phyloP scores from a whole-genome alignment of 306 rosid species.

The Senna siamea region DNA sequence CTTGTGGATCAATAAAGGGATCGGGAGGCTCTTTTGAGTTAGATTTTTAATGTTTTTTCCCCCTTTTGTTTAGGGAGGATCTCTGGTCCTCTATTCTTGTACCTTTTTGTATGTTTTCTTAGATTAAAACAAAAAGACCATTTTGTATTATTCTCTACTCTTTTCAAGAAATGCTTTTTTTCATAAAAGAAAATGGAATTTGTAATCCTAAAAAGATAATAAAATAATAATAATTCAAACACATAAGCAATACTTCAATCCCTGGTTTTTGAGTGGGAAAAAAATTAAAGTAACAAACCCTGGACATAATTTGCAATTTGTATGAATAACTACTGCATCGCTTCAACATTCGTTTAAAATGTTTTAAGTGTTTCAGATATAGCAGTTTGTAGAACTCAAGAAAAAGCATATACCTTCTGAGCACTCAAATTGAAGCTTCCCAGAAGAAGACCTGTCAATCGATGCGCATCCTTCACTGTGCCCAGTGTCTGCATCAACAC shows the following conservation, averaged over 20 bases:
- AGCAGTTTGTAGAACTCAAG: conserved; percentile 30
- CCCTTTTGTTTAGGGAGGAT: too few species aligned
- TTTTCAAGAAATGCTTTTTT: too few species aligned
- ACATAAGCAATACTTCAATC: conserved; percentile 1
- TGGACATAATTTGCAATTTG: conserved; percentile 8
- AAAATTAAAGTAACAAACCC: conserved; percentile 3
- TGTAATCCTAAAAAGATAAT: not conserved
- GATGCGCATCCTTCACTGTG: conserved; percentile 62
- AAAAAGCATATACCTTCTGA: conserved; percentile 62
- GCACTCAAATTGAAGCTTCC: conserved; percentile 71
- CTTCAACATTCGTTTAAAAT: conserved; percentile 14
- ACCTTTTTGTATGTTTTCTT: too few species aligned
- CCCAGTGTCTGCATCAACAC: conserved; percentile 59
- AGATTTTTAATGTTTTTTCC: too few species aligned
- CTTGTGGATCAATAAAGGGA: too few species aligned
- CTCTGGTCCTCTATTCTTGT: too few species aligned
- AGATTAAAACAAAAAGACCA: too few species aligned
- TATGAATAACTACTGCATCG: conserved; percentile 26
- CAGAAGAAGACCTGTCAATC: conserved; percentile 62
- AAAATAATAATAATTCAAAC: not conserved
- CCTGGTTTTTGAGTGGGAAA: conserved; percentile 7
- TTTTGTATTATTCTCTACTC: too few species aligned
- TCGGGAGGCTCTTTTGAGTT: too few species aligned
- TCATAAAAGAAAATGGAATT: not conserved
- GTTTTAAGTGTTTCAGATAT: conserved; percentile 4